These are phyloP conservation scores for Pterocarpus macrocarpus DNA, from an alignment of 306 rosid species.

Conservation along the genomic window DNA sequence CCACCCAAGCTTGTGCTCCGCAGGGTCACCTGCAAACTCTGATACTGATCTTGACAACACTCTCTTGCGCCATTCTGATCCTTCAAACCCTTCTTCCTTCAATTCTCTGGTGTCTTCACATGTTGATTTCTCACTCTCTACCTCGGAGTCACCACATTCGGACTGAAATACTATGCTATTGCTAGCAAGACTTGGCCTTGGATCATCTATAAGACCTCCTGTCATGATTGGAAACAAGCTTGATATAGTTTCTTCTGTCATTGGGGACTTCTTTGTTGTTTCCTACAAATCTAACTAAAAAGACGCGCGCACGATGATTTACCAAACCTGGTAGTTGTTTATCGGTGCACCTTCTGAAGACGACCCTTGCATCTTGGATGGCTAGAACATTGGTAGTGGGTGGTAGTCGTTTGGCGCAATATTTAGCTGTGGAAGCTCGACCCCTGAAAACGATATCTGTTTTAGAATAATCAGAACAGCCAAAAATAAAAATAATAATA, in stretches of 20 bases:
- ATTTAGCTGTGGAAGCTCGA: slow-evolving; percentile 70
- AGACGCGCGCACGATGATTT: too few species aligned
- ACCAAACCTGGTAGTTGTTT: slow-evolving; percentile 74
- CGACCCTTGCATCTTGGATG: slow-evolving; percentile 69
- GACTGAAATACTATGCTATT: slow-evolving; percentile 40
- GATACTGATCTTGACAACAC: slow-evolving; percentile 48
- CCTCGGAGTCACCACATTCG: slow-evolving; percentile 60
- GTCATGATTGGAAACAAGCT: slow-evolving; percentile 45
- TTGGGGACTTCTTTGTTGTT: too few species aligned
- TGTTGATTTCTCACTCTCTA: slow-evolving; percentile 50
- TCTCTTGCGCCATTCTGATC: slow-evolving; percentile 27
- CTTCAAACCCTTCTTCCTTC: slow-evolving; percentile 47
- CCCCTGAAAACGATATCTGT: slow-evolving; percentile 48
- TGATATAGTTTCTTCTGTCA: background rate
- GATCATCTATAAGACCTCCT: slow-evolving; percentile 61
- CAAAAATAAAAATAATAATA: too few species aligned
- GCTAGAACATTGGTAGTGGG: slow-evolving; percentile 74
- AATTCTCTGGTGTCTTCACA: slow-evolving; percentile 40
- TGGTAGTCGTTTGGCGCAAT: slow-evolving; percentile 72
- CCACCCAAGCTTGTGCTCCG: slow-evolving; percentile 77
- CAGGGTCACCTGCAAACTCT: slow-evolving; percentile 50
- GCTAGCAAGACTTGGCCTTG: slow-evolving; percentile 64
- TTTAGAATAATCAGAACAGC: too few species aligned
- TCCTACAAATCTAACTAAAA: too few species aligned
- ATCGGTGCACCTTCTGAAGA: slow-evolving; percentile 70